Evolutionary conservation across 169 alveolate genomes (phyloP).

Genomic region (Cyclospora cayetanensis): DNA sequence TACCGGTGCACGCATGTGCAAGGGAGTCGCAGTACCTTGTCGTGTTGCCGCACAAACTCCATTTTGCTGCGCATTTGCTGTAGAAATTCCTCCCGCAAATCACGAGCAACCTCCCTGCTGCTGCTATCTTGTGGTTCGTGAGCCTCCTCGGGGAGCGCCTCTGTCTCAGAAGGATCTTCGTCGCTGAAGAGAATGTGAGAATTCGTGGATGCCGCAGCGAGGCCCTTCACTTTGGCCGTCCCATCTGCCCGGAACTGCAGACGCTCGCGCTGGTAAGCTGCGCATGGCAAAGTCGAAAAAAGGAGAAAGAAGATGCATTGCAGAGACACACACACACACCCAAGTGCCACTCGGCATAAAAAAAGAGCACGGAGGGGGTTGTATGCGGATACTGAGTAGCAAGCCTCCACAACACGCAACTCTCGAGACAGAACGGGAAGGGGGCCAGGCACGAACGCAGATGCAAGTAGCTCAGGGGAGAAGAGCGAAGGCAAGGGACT

Average conservation of each 20-base stretch:
- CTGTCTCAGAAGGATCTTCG: constrained; percentile 36
- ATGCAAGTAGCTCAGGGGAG: too few relatives aligned
- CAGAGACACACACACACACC: not conserved
- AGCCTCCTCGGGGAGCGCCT: not conserved
- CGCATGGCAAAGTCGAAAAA: not conserved
- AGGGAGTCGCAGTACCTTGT: constrained; percentile 30
- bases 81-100: constrained; percentile 39
- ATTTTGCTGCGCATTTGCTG: constrained; percentile 46
- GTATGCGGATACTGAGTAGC: too few relatives aligned
- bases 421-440: too few relatives aligned
- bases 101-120: not conserved
- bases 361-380: too few relatives aligned
- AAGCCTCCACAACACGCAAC: too few relatives aligned
- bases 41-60: constrained; percentile 33
- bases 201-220: constrained; percentile 43
- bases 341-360: too few relatives aligned
- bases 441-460: too few relatives aligned
- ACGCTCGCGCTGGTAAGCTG: constrained; percentile 55
- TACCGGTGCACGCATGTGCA: not conserved
- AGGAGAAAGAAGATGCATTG: not conserved
- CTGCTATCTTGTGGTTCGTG: not conserved
- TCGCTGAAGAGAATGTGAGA: constrained; percentile 25
- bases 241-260: constrained; percentile 71
- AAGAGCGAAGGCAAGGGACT: too few relatives aligned
- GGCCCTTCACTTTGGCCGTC: constrained; percentile 72